Evolutionary conservation across 805 yeast genomes (phyloP).

Genomic region (Sugiyamaella qingdaonensis): DNA sequence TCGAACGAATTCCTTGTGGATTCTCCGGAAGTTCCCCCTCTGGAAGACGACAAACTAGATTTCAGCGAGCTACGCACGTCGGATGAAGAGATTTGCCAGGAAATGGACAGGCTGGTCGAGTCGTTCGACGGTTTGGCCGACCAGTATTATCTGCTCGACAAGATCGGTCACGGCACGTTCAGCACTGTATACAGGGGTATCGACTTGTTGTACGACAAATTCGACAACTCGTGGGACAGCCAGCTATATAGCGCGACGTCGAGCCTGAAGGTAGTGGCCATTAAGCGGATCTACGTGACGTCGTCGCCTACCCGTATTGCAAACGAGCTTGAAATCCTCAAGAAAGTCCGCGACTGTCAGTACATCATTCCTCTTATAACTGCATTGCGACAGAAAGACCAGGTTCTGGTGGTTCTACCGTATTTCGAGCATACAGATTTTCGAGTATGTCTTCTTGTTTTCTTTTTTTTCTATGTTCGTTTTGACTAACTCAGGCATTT

Average conservation of each 20-base stretch:
- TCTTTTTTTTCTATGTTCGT: neutral
- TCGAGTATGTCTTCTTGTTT: conserved; percentile 36
- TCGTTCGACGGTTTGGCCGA: conserved; percentile 52
- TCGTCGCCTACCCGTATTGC: conserved; percentile 89
- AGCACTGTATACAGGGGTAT: conserved; percentile 60
- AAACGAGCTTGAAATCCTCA: conserved; percentile 75
- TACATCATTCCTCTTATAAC: conserved; percentile 87
- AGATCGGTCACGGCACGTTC: conserved; percentile 66
- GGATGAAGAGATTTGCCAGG: conserved; percentile 6
- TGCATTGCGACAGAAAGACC: conserved; percentile 82
- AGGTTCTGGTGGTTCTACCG: conserved; percentile 88
- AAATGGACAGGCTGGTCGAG: conserved; percentile 24
- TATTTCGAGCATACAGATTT: conserved; percentile 89
- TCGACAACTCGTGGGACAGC: conserved; percentile 30
- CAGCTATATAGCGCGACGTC: conserved; percentile 8
- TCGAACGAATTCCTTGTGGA: no score
- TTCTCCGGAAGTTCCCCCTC: neutral
- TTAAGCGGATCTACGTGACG: conserved; percentile 90
- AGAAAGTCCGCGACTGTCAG: conserved; percentile 36
- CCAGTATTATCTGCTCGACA: conserved; percentile 49
- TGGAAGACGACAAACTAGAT: neutral
- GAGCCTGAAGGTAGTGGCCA: conserved; percentile 54
- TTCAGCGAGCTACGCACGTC: neutral
- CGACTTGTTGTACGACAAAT: conserved; percentile 40
- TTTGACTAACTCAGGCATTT: conserved; percentile 39